phyloP scores from a whole-genome alignment of 257 asterid species.

The Capsicum pubescens region DNA sequence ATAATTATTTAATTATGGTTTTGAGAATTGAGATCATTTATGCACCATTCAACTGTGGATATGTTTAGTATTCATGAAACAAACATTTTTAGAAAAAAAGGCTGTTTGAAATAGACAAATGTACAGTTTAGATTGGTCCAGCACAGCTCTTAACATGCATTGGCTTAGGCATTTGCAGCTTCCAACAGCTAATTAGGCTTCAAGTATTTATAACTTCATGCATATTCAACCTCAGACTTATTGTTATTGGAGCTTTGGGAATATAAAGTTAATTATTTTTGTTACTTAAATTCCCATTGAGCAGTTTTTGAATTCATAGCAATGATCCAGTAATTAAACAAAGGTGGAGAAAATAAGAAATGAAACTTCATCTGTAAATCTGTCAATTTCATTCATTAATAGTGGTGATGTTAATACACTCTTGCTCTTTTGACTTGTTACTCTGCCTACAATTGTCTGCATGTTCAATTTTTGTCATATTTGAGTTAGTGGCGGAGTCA shows the following conservation, averaged over 20 bases:
- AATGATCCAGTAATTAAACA: not conserved
- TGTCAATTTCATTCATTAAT: no score
- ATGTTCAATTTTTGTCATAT: not conserved
- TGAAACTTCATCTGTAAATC: not conserved
- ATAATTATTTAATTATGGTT: no score
- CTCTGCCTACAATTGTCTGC: no score
- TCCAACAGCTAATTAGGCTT: not conserved
- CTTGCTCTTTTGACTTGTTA: not conserved
- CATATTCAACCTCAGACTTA: no score
- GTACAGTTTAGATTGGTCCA: not conserved
- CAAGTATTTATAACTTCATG: not conserved
- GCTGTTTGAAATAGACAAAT: not conserved
- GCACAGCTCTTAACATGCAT: not conserved
- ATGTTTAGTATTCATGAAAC: no score
- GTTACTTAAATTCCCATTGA: no score
- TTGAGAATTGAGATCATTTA: no score
- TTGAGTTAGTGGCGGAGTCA: not conserved
- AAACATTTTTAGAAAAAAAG: no score
- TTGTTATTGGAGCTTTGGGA: no score
- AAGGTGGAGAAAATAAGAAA: not conserved
- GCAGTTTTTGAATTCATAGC: no score
- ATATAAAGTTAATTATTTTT: no score
- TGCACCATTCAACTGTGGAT: no score
- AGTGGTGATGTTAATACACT: not conserved
- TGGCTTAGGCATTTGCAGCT: constrained; percentile 8